Conservation (phyloP, 2,329 filamentous ascomycete species). For the Pseudocercospora crystallina region DNA sequence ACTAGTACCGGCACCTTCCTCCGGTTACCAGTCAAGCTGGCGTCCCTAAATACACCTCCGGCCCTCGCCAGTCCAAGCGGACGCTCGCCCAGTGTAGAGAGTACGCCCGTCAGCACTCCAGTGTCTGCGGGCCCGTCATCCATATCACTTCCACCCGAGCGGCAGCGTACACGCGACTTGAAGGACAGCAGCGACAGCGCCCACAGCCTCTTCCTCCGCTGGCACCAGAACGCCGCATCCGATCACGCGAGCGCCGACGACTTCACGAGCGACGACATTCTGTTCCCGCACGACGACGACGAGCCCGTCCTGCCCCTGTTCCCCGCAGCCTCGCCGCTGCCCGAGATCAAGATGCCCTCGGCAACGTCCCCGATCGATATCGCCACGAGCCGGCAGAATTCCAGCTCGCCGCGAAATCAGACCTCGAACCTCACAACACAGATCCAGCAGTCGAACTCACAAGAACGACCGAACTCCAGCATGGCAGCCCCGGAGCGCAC, state of each 20-base stretch:
- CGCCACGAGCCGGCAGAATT: constrained; percentile 51
- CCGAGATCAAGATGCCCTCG: constrained; percentile 47
- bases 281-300: constrained; percentile 32
- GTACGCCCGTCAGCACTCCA: constrained; percentile 30
- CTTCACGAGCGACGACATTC: constrained; percentile 32
- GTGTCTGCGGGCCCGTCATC: constrained; percentile 10
- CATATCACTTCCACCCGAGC: constrained; percentile 2
- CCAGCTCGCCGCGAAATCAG: constrained; percentile 60
- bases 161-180: constrained; percentile 1
- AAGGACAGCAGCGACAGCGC: constrained; percentile 11
- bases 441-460: constrained; percentile 48
- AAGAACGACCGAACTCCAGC: constrained; percentile 36
- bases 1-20: constrained; percentile 3
- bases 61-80: constrained; percentile 16
- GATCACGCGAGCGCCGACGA: constrained; percentile 25
- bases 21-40: constrained; percentile 11
- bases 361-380: constrained; percentile 61
- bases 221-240: constrained; percentile 18
- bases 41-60: constrained; percentile 16
- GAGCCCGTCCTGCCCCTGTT: constrained; percentile 27
- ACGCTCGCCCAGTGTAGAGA: constrained; percentile 29
- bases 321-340: constrained; percentile 22
- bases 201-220: constrained; percentile 19
- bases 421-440: constrained; percentile 64
- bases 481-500: constrained; percentile 12